Evolutionary conservation across 768 basidiomycete genomes (phyloP).

Genomic region (Lactarius evosmus): DNA sequence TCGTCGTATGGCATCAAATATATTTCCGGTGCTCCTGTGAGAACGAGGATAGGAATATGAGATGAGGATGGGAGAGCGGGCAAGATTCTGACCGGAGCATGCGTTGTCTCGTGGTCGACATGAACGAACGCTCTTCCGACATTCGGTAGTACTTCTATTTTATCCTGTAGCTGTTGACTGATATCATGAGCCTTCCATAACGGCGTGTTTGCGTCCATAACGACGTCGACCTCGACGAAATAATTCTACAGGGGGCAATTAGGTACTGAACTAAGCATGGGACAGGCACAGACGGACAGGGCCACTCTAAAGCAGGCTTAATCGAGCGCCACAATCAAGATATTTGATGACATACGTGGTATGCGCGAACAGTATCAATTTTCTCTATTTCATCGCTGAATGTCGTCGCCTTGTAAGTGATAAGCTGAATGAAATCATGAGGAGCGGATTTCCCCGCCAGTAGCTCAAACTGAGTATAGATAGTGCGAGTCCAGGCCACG

Average conservation of each 20-base stretch:
- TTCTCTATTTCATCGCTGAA: constrained; percentile 84
- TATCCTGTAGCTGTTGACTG: constrained; percentile 81
- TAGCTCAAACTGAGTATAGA: constrained; percentile 78
- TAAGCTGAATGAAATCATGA: constrained; percentile 82
- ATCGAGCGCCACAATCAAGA: neutral
- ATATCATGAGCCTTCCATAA: constrained; percentile 87
- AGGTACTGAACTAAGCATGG: neutral
- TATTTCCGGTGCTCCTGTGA: constrained; percentile 46
- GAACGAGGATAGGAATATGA: neutral
- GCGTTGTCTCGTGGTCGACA: constrained; percentile 92
- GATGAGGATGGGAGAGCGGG: constrained; percentile 11
- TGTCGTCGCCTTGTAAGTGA: constrained; percentile 89
- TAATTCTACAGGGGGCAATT: constrained; percentile 53
- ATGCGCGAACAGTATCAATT: constrained; percentile 90
- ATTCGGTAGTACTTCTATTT: constrained; percentile 83
- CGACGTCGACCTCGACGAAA: constrained; percentile 94
- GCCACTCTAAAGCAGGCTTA: constrained; percentile 50
- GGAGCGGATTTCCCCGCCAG: constrained; percentile 92
- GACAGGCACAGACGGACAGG: constrained; percentile 45
- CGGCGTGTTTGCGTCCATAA: constrained; percentile 85
- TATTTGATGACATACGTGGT: constrained; percentile 58
- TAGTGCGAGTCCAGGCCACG: constrained; percentile 68
- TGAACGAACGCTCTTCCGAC: constrained; percentile 94
- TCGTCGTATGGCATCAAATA: constrained; percentile 19
- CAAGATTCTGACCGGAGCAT: constrained; percentile 49